Evolutionary conservation across 2,329 filamentous ascomycete species (phyloP).

Genomic region (Malbranchea cinnamomea): DNA sequence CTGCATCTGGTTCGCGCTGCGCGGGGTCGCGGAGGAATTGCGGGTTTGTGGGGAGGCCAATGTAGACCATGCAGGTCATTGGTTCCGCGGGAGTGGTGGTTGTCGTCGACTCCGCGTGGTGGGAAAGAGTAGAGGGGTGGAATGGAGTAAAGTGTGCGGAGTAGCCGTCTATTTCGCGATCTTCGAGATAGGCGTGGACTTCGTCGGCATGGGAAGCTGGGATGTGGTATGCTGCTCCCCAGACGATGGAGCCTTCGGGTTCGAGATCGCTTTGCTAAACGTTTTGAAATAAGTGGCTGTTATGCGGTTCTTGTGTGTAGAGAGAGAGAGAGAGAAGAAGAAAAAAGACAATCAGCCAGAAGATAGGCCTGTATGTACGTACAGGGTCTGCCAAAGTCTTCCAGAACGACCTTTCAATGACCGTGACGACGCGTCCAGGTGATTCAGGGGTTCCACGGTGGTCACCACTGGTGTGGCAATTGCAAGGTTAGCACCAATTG

Average conservation of each 20-base stretch:
- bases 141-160: conserved; percentile 84
- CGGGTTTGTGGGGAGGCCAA: conserved; percentile 81
- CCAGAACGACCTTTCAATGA: conserved; percentile 78
- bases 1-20: conserved; percentile 55
- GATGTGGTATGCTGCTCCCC: conserved; percentile 89
- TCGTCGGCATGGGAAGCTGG: conserved; percentile 54
- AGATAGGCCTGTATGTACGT: neutral
- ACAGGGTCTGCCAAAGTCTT: conserved; percentile 31
- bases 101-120: conserved; percentile 20
- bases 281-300: neutral
- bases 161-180: conserved; percentile 95
- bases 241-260: conserved; percentile 39
- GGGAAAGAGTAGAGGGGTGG: conserved; percentile 37
- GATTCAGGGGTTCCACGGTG: conserved; percentile 80
- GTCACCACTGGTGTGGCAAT: conserved; percentile 57
- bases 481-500: conserved; percentile 7
- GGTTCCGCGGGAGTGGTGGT: conserved; percentile 12
- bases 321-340: neutral
- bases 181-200: conserved; percentile 82
- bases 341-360: neutral
- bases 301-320: neutral
- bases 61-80: conserved; percentile 63
- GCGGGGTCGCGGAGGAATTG: conserved; percentile 53
- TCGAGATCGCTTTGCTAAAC: conserved; percentile 21
- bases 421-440: conserved; percentile 82